phyloP scores from a whole-genome alignment of 306 rosid genomes.

The Malus sieversii region DNA sequence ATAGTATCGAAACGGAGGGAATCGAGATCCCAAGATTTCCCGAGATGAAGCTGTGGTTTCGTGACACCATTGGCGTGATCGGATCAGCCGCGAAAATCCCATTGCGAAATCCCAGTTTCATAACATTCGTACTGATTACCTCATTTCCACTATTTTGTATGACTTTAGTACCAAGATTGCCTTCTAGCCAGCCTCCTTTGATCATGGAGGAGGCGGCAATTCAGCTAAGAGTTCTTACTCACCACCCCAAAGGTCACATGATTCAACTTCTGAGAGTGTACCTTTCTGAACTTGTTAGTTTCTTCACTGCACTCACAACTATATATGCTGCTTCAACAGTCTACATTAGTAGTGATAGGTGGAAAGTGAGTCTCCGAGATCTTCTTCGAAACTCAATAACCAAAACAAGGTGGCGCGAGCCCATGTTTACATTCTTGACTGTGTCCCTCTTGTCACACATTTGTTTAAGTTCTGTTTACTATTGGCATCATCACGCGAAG shows the following conservation, averaged over 20 bases:
- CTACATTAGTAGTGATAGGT: neutral
- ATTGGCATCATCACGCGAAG: neutral
- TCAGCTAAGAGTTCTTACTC: too few relatives aligned
- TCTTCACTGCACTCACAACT: neutral
- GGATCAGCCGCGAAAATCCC: neutral
- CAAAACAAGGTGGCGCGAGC: neutral
- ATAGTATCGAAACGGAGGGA: neutral
- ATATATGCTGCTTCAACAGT: neutral
- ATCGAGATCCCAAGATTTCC: neutral
- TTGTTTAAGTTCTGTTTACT: neutral
- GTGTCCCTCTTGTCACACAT: neutral
- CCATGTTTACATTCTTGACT: neutral
- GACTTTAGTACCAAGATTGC: neutral
- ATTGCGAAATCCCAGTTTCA: neutral
- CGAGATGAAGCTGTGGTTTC: neutral
- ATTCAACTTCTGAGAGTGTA: neutral
- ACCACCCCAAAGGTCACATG: neutral
- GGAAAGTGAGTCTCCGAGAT: neutral
- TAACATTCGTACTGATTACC: neutral
- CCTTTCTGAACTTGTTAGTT: neutral
- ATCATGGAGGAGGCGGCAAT: neutral
- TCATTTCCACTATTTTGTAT: neutral
- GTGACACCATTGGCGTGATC: neutral
- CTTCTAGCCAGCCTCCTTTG: neutral
- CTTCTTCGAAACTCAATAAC: neutral